Base-by-base conservation (phyloP, 2,329 filamentous ascomycete species). In the Dothideomycetes sp. region DNA sequence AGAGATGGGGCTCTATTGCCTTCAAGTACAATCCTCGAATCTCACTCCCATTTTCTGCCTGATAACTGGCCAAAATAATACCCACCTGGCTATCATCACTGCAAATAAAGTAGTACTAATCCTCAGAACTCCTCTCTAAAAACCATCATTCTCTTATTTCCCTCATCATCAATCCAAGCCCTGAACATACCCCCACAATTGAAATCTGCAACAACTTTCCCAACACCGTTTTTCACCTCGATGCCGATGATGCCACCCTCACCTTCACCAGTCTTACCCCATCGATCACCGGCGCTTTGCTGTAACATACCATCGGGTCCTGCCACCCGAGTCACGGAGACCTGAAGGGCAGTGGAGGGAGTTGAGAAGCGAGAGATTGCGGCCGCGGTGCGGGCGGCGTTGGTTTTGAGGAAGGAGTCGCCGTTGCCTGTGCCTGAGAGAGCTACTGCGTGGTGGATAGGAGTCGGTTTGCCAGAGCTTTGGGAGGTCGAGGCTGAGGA, bases 171-270 rank as follows among this genome's bases (percentile, higher is more conserved):
- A 15, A 83, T 64, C 73, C 82, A 89, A 1, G 84, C 85, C 15
- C 86, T 72, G 55, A 87, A 91, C 83, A 94, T 88, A 0, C 87
- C 87, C 4, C 80, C 82, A 51, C 83, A 91, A 56, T 94, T 94
- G 57, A 80, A 87, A 51, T 88, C 83, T 57, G 79, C 82, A 12
- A 88, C 63, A 5, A 93, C 69, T 37, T 73, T 67, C 0, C 67
- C 63, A n/a, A 63, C 52, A 3, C 49, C 60, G 45, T 72, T 64
- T 2, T 60, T 55, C 16, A 74, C 59, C 53, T 87, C 82, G 32
- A 88, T 82, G 0, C 84, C 87, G 51, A 94, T 93, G 34, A 94
- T 82, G 0, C 87, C 87, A 1, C 85, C 87, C 54, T 84, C 75
- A 0, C 87, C 87, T 56, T 94, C 86, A 2, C 83, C 82, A 0